Conservation (phyloP, 257 asterid species). For the Schizonepeta tenuifolia region DNA sequence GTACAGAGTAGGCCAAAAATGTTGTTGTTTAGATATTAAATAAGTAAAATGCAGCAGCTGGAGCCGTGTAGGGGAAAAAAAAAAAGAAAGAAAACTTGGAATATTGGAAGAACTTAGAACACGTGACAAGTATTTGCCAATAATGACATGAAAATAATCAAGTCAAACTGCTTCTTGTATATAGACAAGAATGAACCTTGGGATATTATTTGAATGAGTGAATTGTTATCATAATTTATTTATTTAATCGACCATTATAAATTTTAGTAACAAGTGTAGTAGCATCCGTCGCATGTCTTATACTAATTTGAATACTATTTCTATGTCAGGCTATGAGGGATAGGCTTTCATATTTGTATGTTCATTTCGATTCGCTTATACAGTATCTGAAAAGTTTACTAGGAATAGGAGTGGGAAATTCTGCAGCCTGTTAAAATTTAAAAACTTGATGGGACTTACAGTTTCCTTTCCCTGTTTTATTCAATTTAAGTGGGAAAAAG, state of each 20-base stretch:
- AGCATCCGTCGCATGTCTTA: constrained; percentile 8
- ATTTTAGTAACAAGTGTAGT: neutral
- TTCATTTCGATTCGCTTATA: neutral
- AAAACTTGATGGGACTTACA: neutral
- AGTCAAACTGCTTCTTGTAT: neutral
- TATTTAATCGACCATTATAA: neutral
- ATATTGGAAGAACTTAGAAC: neutral
- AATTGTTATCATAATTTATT: neutral
- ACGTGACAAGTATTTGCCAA: neutral
- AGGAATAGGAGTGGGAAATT: neutral
- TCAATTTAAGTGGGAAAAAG: neutral
- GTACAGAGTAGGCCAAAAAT: neutral
- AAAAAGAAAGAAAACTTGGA: neutral
- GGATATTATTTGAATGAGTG: constrained; percentile 2
- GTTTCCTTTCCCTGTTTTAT: neutral
- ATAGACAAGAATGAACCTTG: neutral
- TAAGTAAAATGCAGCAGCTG: neutral
- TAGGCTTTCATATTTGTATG: constrained; percentile 8
- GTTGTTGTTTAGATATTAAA: neutral
- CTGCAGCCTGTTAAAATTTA: neutral
- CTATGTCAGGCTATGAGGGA: constrained; percentile 12
- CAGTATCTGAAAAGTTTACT: neutral
- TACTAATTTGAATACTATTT: constrained; percentile 19
- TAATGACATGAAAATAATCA: neutral
- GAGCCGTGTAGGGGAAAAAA: too few relatives aligned